phyloP scores from a whole-genome alignment of 2,329 filamentous ascomycete genomes.

The Juglanconis oblonga region DNA sequence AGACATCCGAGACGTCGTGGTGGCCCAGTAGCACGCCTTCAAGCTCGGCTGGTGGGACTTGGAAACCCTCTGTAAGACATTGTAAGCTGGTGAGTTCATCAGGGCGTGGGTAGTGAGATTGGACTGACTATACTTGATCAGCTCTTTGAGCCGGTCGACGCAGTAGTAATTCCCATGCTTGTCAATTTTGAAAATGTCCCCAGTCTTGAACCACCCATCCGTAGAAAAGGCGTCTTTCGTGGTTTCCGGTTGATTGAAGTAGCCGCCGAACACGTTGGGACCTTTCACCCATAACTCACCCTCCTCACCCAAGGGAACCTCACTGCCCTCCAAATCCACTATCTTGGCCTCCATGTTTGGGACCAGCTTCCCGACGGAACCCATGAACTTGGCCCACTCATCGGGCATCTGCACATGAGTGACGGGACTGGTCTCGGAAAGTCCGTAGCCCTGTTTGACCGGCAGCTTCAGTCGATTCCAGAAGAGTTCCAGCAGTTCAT shows the following conservation, averaged over 20 bases:
- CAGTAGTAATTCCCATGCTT: slow-evolving; percentile 80
- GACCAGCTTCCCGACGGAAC: slow-evolving; percentile 73
- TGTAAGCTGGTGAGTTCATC: neutral
- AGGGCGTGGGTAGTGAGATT: neutral
- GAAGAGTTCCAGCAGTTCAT: slow-evolving; percentile 73
- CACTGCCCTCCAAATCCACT: slow-evolving; percentile 59
- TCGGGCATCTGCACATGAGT: slow-evolving; percentile 72
- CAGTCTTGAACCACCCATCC: slow-evolving; percentile 88
- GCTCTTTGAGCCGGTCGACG: slow-evolving; percentile 76
- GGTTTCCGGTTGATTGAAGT: slow-evolving; percentile 69
- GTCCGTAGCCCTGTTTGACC: slow-evolving; percentile 89
- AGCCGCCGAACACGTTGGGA: slow-evolving; percentile 77
- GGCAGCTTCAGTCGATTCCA: slow-evolving; percentile 72
- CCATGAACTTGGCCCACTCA: slow-evolving; percentile 74
- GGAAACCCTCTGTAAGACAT: slow-evolving; percentile 63
- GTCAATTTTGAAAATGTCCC: slow-evolving; percentile 80
- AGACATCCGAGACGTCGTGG: slow-evolving; percentile 51
- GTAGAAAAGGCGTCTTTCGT: slow-evolving; percentile 68
- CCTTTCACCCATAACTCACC: slow-evolving; percentile 78
- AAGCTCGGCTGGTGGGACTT: slow-evolving; percentile 66
- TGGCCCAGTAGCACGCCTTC: slow-evolving; percentile 46
- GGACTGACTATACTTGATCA: slow-evolving; percentile 57
- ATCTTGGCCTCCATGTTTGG: slow-evolving; percentile 81
- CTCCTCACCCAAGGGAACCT: slow-evolving; percentile 56
- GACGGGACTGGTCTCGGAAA: slow-evolving; percentile 81